Evolutionary conservation across 805 yeast genomes (phyloP).

Genomic region (Teunomyces panamensis): DNA sequence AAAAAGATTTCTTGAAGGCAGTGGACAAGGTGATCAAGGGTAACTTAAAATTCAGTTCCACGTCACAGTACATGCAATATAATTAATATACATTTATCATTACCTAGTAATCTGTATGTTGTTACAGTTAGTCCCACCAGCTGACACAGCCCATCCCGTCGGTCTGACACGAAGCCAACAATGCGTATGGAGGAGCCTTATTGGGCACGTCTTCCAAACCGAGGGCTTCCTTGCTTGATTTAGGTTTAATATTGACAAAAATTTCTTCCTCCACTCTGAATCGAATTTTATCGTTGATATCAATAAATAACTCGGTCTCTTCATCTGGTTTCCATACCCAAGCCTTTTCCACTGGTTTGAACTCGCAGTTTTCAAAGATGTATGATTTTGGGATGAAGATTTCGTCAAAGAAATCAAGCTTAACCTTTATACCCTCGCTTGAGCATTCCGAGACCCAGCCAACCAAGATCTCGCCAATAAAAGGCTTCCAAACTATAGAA

Average conservation of each 20-base stretch:
- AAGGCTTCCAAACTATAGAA: slow-evolving; percentile 84
- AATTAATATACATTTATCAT: slow-evolving; percentile 33
- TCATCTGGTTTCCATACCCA: slow-evolving; percentile 91
- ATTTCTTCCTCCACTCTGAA: slow-evolving; percentile 89
- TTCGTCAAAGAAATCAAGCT: slow-evolving; percentile 88
- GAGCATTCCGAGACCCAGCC: slow-evolving; percentile 93
- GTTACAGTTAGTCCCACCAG: slow-evolving; percentile 76
- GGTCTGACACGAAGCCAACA: slow-evolving; percentile 86
- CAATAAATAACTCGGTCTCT: slow-evolving; percentile 76
- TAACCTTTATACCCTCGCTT: slow-evolving; percentile 80
- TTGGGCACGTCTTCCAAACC: slow-evolving; percentile 34
- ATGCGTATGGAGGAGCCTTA: slow-evolving; percentile 74
- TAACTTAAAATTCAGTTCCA: slow-evolving; percentile 94
- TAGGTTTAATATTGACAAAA: slow-evolving; percentile 81
- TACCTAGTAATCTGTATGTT: not conserved
- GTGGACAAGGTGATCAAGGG: slow-evolving; percentile 99
- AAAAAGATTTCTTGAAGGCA: slow-evolving; percentile 95
- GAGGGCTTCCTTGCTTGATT: slow-evolving; percentile 55
- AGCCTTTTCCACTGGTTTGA: slow-evolving; percentile 74
- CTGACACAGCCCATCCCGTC: slow-evolving; percentile 96
- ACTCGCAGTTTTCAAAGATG: slow-evolving; percentile 75
- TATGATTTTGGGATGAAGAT: slow-evolving; percentile 81
- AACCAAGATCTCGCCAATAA: slow-evolving; percentile 85
- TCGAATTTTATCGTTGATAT: slow-evolving; percentile 85
- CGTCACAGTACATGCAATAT: slow-evolving; percentile 98